Percentiles rank a stretch among this genome's conserved stretches.
These are phyloP conservation scores for Termitomyces sp. DNA, from an alignment of 768 basidiomycete species.

Conservation along the genomic window DNA sequence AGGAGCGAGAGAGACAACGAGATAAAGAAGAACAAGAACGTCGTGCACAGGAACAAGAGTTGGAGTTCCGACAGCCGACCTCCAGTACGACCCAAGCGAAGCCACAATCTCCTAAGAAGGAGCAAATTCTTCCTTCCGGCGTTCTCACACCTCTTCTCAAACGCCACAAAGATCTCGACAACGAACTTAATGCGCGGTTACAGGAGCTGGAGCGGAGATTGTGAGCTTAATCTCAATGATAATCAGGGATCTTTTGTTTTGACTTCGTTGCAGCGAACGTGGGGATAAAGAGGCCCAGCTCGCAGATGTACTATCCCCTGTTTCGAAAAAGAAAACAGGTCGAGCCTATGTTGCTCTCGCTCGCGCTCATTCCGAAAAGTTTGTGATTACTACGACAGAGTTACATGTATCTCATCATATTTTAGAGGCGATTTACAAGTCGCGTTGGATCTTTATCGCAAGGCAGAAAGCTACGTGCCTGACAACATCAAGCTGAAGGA, in stretches of 20 bases:
- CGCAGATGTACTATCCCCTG: slow-evolving; percentile 60
- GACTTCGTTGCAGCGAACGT: slow-evolving; percentile 39
- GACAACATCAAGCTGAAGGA: slow-evolving; percentile 81
- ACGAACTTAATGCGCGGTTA: slow-evolving; percentile 57
- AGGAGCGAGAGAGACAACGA: slow-evolving; percentile 35
- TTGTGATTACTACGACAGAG: slow-evolving; percentile 15
- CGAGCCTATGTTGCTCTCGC: slow-evolving; percentile 82
- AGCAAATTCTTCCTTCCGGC: slow-evolving; percentile 36
- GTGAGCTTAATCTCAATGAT: slow-evolving; percentile 35
- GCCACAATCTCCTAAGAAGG: slow-evolving; percentile 30
- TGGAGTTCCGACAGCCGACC: slow-evolving; percentile 17
- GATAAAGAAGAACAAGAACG: slow-evolving; percentile 33
- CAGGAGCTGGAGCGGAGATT: slow-evolving; percentile 69
- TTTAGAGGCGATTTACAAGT: slow-evolving; percentile 72
- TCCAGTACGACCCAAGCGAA: slow-evolving; percentile 19
- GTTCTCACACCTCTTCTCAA: slow-evolving; percentile 58
- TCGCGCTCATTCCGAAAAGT: slow-evolving; percentile 79
- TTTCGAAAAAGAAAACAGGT: slow-evolving; percentile 77
- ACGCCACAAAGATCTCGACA: slow-evolving; percentile 63
- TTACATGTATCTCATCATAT: slow-evolving; percentile 1
- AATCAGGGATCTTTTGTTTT: neutral
- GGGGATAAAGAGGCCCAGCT: slow-evolving; percentile 55
- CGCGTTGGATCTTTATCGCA: slow-evolving; percentile 77
- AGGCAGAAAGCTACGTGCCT: slow-evolving; percentile 79
- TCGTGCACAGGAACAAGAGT: slow-evolving; percentile 25